phyloP scores from a whole-genome alignment of 148 eudicot genomes.

The Rhododendron kiyosumense region DNA sequence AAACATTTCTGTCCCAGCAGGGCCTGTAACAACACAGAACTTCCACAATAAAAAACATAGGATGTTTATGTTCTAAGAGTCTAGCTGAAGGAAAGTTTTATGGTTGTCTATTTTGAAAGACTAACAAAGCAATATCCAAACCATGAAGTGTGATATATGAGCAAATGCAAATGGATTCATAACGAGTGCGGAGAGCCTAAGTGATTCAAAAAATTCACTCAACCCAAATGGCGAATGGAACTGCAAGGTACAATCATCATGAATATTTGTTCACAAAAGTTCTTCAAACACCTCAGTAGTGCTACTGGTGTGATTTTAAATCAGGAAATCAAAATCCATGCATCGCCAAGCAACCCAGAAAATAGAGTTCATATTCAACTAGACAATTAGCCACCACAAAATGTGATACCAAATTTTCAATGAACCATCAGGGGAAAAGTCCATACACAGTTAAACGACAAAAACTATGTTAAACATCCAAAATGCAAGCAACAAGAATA shows the following conservation, averaged over 20 bases:
- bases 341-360: background rate
- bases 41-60: background rate
- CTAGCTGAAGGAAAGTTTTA: background rate
- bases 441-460: background rate
- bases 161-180: background rate
- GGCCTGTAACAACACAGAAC: background rate
- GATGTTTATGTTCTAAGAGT: background rate
- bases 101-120: background rate
- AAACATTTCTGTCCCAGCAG: conserved; percentile 1
- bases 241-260: background rate
- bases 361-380: background rate
- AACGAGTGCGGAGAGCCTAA: background rate
- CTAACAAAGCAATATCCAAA: background rate
- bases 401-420: background rate
- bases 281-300: background rate
- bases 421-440: background rate
- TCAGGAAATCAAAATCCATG: background rate
- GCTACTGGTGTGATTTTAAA: background rate
- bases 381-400: background rate
- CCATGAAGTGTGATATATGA: background rate
- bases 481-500: background rate
- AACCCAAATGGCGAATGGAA: background rate
- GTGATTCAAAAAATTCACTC: background rate
- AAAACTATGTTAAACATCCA: background rate
- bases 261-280: background rate